A percentile compares a stretch with the other conserved stretches of the same genome.
These are phyloP conservation scores for Rhododendron ovatum DNA, from an alignment of 148 eudicot species.

Conservation along the genomic window DNA sequence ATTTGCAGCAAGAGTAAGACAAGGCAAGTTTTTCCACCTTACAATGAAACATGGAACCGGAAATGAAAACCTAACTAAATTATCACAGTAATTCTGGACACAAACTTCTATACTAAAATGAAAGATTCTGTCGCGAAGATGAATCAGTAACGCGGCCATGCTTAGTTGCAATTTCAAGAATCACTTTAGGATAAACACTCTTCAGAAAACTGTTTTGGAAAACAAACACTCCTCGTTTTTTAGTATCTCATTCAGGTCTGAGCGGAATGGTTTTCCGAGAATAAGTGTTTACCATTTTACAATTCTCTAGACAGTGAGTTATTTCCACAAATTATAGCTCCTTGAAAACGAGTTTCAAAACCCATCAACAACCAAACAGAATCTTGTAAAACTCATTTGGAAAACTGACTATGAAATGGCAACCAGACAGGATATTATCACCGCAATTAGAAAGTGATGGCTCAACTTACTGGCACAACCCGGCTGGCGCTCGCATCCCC, in stretches of 20 bases:
- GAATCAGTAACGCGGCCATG: not conserved
- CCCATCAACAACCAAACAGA: not conserved
- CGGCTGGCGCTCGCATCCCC: constrained; percentile 72
- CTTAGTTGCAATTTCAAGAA: not conserved
- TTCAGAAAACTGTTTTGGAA: not conserved
- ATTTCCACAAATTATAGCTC: not conserved
- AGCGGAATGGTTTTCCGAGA: not conserved
- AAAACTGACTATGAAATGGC: not conserved
- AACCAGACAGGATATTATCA: not conserved
- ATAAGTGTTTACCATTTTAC: not conserved
- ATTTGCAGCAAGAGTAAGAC: not conserved
- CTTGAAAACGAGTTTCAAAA: not conserved
- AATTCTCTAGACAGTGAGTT: not conserved
- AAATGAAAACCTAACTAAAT: constrained; percentile 1
- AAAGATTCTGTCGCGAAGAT: not conserved
- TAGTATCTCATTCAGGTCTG: not conserved
- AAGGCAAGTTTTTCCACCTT: not conserved
- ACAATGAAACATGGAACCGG: constrained; percentile 5
- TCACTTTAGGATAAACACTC: not conserved
- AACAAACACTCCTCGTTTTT: not conserved
- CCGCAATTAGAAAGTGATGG: not conserved
- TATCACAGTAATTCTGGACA: not conserved
- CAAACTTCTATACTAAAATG: not conserved
- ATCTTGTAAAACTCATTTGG: not conserved
- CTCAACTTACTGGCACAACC: constrained; percentile 26